Evolutionary conservation across 2,329 filamentous ascomycete genomes (phyloP).

Genomic region (Scedosporium dehoogii): DNA sequence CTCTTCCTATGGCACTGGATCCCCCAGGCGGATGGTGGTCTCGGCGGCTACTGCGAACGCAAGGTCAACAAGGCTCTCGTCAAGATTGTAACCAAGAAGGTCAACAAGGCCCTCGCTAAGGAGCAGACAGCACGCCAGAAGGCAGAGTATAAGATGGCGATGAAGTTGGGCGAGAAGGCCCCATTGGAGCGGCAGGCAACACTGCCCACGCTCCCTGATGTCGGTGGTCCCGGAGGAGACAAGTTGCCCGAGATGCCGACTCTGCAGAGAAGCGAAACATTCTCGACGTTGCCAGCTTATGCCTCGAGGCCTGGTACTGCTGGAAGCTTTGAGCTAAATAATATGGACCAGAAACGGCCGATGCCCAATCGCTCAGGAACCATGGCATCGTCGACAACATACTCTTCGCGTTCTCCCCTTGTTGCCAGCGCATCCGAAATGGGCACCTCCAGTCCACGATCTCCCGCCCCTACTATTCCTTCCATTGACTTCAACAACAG

Average conservation of each 20-base stretch:
- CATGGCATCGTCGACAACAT: conserved; percentile 47
- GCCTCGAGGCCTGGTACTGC: conserved; percentile 48
- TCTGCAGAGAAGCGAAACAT: conserved; percentile 49
- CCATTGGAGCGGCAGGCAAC: conserved; percentile 52
- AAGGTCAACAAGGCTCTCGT: conserved; percentile 83
- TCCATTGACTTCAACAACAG: conserved; percentile 10
- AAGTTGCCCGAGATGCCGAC: conserved; percentile 49
- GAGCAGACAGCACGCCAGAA: conserved; percentile 53
- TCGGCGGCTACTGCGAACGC: conserved; percentile 78
- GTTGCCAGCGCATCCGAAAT: conserved; percentile 43
- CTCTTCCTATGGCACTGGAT: conserved; percentile 92
- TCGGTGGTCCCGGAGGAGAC: conserved; percentile 27
- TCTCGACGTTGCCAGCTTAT: conserved; percentile 52
- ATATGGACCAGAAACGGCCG: conserved; percentile 41
- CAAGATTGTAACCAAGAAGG: conserved; percentile 74
- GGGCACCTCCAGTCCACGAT: conserved; percentile 5
- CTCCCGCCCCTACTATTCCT: neutral
- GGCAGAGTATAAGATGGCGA: conserved; percentile 38
- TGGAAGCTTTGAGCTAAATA: conserved; percentile 39
- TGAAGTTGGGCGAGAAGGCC: conserved; percentile 41
- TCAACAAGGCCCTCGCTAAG: conserved; percentile 79
- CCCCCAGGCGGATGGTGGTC: conserved; percentile 66
- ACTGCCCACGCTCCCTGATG: conserved; percentile 48
- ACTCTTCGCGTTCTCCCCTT: conserved; percentile 54
- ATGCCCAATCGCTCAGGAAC: conserved; percentile 40